These are phyloP conservation scores for Planoprotostelium fungivorum DNA, from an alignment of 78 protist species.

Conservation along the genomic window DNA sequence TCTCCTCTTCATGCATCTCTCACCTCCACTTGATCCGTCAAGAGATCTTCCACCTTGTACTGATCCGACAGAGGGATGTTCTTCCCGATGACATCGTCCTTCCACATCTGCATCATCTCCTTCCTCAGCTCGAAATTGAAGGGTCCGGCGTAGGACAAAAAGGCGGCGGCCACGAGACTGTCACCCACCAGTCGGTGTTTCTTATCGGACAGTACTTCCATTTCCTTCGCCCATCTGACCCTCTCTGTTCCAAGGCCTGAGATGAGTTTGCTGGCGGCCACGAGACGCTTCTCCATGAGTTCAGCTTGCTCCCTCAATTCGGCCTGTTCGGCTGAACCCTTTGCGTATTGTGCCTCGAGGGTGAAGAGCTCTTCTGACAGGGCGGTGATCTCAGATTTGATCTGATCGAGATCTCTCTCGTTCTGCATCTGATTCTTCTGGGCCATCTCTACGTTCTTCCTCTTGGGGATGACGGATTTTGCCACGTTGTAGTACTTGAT, in stretches of 20 bases:
- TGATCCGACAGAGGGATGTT: slow-evolving; percentile 46
- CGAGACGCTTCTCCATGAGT: slow-evolving; percentile 64
- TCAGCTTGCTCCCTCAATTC: slow-evolving; percentile 39
- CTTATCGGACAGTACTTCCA: slow-evolving; percentile 10
- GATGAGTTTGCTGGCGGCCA: slow-evolving; percentile 75
- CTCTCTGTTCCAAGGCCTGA: slow-evolving; percentile 80
- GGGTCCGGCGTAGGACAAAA: slow-evolving; percentile 86
- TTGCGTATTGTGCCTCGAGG: slow-evolving; percentile 40
- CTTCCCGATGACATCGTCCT: slow-evolving; percentile 30
- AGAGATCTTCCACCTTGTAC: slow-evolving; percentile 41
- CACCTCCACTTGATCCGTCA: slow-evolving; percentile 58
- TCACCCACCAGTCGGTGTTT: slow-evolving; percentile 73
- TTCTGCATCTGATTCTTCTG: slow-evolving; percentile 13
- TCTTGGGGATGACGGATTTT: slow-evolving; percentile 71
- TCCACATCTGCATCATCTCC: slow-evolving; percentile 44
- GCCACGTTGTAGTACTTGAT: slow-evolving; percentile 32
- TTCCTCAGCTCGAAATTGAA: slow-evolving; percentile 72
- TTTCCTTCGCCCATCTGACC: slow-evolving; percentile 67
- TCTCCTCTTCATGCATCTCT: background rate
- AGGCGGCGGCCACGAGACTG: slow-evolving; percentile 77
- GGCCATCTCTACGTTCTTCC: slow-evolving; percentile 15
- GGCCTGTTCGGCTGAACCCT: slow-evolving; percentile 28
- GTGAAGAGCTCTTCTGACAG: slow-evolving; percentile 19
- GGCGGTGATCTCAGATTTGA: slow-evolving; percentile 18
- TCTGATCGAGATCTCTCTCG: slow-evolving; percentile 11